Percentiles rank a stretch among this genome's conserved stretches.
Evolutionary conservation across 202 grass and related monocot genomes (phyloP).

Genomic region (Zizania palustris): DNA sequence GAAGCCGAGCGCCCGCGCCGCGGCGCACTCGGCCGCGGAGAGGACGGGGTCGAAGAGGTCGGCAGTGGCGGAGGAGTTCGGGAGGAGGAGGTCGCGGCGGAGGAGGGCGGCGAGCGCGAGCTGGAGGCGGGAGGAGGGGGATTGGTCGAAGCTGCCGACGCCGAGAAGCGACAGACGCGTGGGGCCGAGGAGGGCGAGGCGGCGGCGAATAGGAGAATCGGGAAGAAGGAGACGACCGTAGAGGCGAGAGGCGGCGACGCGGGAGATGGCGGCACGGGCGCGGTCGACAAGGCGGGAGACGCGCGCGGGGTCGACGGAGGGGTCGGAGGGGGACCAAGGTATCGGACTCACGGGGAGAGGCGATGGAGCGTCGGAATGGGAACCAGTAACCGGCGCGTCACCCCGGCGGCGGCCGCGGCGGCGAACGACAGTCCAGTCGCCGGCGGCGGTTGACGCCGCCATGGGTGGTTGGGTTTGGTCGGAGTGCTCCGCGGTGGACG

Average conservation of each 20-base stretch:
- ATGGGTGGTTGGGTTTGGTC: constrained; percentile 14
- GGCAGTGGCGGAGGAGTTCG: constrained; percentile 39
- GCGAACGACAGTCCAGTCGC: constrained; percentile 56
- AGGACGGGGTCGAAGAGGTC: constrained; percentile 87
- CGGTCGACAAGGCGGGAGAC: constrained; percentile 47
- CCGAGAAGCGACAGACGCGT: constrained; percentile 63
- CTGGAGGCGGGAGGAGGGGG: constrained; percentile 62
- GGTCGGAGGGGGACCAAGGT: constrained; percentile 63
- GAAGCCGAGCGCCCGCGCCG: constrained; percentile 59
- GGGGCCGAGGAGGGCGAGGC: constrained; percentile 32
- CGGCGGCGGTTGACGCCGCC: constrained; percentile 33
- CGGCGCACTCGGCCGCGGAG: constrained; percentile 74
- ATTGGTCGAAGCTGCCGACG: constrained; percentile 78
- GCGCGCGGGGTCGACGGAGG: constrained; percentile 51
- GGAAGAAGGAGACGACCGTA: constrained; percentile 49
- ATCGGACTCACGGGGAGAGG: constrained; percentile 33
- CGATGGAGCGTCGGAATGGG: constrained; percentile 6
- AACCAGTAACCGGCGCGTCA: background rate
- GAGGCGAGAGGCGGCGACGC: constrained; percentile 53
- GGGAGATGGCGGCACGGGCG: constrained; percentile 48
- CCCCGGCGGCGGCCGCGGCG: constrained; percentile 36
- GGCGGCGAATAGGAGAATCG: constrained; percentile 20
- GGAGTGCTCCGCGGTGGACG: background rate
- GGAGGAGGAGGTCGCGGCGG: constrained; percentile 52
- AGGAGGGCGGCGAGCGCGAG: constrained; percentile 67